Conservation (phyloP, 495 filamentous ascomycete species). For the Annulohypoxylon maeteangense region DNA sequence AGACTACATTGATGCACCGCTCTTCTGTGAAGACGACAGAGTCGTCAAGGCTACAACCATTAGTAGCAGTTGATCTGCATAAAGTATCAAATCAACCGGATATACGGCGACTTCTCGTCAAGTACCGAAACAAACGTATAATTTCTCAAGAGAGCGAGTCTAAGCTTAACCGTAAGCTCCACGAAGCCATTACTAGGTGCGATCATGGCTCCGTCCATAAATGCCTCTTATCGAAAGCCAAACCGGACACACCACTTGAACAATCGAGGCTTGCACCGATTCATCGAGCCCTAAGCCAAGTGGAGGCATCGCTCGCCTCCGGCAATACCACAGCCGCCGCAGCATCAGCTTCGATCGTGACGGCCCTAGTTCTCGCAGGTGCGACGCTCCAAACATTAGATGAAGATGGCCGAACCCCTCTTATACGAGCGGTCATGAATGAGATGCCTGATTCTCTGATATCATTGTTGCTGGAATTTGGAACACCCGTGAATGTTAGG, state of each 20-base stretch:
- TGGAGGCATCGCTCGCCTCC: slow-evolving; percentile 30
- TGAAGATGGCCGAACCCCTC: slow-evolving; percentile 46
- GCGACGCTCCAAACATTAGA: slow-evolving; percentile 46
- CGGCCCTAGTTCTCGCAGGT: slow-evolving; percentile 48
- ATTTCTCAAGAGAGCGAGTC: neutral
- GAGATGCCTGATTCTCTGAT: slow-evolving; percentile 41
- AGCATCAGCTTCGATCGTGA: slow-evolving; percentile 43
- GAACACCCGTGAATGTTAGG: slow-evolving; percentile 33
- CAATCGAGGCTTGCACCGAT: slow-evolving; percentile 21
- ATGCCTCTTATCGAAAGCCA: slow-evolving; percentile 26
- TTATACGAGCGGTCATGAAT: slow-evolving; percentile 43
- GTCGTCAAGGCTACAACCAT: slow-evolving; percentile 26
- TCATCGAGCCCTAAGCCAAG: slow-evolving; percentile 24
- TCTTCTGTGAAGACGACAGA: neutral
- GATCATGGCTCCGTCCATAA: slow-evolving; percentile 33
- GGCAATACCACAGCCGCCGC: slow-evolving; percentile 18
- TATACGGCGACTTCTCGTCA: slow-evolving; percentile 23
- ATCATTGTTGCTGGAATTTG: slow-evolving; percentile 45
- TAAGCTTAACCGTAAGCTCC: slow-evolving; percentile 18
- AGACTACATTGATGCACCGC: neutral
- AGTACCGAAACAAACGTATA: slow-evolving; percentile 24
- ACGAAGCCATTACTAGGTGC: slow-evolving; percentile 23
- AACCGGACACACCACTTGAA: slow-evolving; percentile 23
- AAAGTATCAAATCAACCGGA: slow-evolving; percentile 23
- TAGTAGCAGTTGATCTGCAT: slow-evolving; percentile 28